A percentile compares a stretch with the other conserved stretches of the same genome.
These are phyloP conservation scores for Blastomyces gilchristii DNA, from an alignment of 2,329 filamentous ascomycete species.

Conservation along the genomic window DNA sequence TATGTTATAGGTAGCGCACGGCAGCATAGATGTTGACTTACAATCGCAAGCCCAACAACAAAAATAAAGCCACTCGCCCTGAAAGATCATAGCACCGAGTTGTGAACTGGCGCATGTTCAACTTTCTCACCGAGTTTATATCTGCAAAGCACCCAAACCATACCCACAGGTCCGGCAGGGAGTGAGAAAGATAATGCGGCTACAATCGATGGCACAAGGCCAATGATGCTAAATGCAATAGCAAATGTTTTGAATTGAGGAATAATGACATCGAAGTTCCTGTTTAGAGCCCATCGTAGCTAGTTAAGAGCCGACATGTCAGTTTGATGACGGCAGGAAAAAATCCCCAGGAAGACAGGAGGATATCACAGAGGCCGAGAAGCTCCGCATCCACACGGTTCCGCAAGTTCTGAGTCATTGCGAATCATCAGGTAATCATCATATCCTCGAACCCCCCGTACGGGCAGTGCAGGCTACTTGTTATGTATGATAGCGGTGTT, in stretches of 20 bases:
- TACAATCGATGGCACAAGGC: slow-evolving; percentile 50
- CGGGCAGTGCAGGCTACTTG: neutral
- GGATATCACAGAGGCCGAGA: slow-evolving; percentile 17
- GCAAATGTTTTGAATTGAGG: slow-evolving; percentile 52
- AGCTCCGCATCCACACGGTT: slow-evolving; percentile 20
- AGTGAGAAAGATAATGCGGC: slow-evolving; percentile 50
- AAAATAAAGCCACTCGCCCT: slow-evolving; percentile 48
- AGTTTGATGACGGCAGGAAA: neutral
- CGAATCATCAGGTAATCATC: neutral
- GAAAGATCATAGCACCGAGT: neutral
- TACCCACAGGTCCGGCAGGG: slow-evolving; percentile 49
- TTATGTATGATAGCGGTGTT: neutral
- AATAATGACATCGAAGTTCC: slow-evolving; percentile 52
- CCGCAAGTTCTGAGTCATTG: slow-evolving; percentile 14
- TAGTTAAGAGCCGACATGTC: slow-evolving; percentile 10
- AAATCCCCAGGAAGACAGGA: neutral
- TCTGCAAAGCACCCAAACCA: slow-evolving; percentile 44
- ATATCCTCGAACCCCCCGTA: neutral
- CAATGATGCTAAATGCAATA: slow-evolving; percentile 52
- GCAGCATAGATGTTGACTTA: slow-evolving; percentile 25
- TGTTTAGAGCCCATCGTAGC: slow-evolving; percentile 45
- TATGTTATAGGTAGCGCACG: neutral
- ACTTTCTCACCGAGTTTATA: neutral
- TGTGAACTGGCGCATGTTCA: slow-evolving; percentile 10
- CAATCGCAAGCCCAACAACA: slow-evolving; percentile 50